Conservation (phyloP, 2,329 filamentous ascomycete genomes). For the Herpotrichia juniperi region DNA sequence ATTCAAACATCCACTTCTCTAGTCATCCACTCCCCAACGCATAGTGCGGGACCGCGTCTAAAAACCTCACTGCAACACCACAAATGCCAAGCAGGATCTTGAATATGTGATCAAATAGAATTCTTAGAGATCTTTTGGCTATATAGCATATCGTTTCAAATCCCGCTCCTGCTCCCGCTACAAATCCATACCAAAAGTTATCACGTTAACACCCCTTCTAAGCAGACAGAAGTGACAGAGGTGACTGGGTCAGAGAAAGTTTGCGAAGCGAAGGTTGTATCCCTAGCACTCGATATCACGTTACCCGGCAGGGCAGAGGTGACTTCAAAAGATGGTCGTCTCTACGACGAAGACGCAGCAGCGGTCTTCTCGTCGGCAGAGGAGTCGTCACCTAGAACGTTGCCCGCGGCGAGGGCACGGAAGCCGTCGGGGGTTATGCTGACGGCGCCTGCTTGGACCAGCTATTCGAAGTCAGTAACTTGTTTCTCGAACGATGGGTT, state of each 20-base stretch:
- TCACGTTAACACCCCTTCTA: constrained; percentile 42
- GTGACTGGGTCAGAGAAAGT: constrained; percentile 43
- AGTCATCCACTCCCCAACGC: too few species aligned
- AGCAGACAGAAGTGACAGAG: constrained; percentile 35
- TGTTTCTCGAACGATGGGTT: neutral
- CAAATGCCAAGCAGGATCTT: too few species aligned
- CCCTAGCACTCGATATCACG: constrained; percentile 34
- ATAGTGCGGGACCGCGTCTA: too few species aligned
- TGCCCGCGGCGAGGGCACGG: constrained; percentile 58
- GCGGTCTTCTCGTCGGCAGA: constrained; percentile 1
- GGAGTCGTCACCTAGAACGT: constrained; percentile 9
- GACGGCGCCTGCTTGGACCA: constrained; percentile 94
- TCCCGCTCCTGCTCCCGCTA: neutral
- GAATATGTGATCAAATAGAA: too few species aligned
- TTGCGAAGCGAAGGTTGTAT: constrained; percentile 24
- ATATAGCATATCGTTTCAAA: too few species aligned
- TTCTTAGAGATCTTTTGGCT: too few species aligned
- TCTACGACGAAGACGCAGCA: constrained; percentile 20
- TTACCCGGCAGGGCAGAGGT: constrained; percentile 44
- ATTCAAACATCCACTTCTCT: too few species aligned
- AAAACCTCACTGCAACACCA: too few species aligned
- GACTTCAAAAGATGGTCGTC: constrained; percentile 23
- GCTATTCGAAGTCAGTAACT: constrained; percentile 40
- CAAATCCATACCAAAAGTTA: constrained; percentile 16
- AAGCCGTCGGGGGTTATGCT: constrained; percentile 85